phyloP scores from a whole-genome alignment of 2,329 filamentous ascomycete species.

The Colletotrichum horii region DNA sequence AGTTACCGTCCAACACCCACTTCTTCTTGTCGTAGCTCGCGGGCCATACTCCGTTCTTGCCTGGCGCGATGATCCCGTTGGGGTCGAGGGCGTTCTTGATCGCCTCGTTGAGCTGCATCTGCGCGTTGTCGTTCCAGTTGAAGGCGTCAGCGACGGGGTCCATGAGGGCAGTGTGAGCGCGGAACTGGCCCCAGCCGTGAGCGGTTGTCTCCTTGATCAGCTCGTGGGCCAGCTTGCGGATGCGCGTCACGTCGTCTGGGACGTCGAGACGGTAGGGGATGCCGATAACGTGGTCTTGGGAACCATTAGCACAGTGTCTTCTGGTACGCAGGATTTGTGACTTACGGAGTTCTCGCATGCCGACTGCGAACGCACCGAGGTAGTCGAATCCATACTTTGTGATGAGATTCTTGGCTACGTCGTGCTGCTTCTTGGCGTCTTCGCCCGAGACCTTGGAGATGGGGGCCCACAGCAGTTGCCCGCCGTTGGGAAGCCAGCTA shows the following conservation, averaged over 20 bases:
- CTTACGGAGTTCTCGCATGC: conserved; percentile 31
- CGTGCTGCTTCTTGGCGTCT: conserved; percentile 38
- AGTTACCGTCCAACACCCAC: conserved; percentile 18
- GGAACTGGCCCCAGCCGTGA: conserved; percentile 47
- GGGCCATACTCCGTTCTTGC: conserved; percentile 39
- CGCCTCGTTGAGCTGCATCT: conserved; percentile 47
- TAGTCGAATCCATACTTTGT: conserved; percentile 32
- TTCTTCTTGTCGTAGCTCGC: conserved; percentile 26
- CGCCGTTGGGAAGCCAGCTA: conserved; percentile 41
- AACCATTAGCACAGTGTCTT: background rate
- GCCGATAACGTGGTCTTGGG: conserved; percentile 52
- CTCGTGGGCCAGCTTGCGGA: conserved; percentile 30
- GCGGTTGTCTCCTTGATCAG: conserved; percentile 43
- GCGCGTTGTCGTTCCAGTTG: conserved; percentile 42
- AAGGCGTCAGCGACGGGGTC: conserved; percentile 49
- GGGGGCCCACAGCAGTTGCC: conserved; percentile 42
- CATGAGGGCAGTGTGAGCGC: conserved; percentile 48
- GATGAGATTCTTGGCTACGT: conserved; percentile 30
- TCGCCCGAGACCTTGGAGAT: conserved; percentile 37
- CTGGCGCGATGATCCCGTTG: conserved; percentile 36
- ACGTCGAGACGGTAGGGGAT: conserved; percentile 55
- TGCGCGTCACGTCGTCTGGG: conserved; percentile 36
- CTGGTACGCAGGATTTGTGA: background rate
- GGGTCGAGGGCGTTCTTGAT: conserved; percentile 49
- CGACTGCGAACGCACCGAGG: conserved; percentile 33